phyloP scores from a whole-genome alignment of 345 rosid genomes.

The Gossypium ekmanianum region DNA sequence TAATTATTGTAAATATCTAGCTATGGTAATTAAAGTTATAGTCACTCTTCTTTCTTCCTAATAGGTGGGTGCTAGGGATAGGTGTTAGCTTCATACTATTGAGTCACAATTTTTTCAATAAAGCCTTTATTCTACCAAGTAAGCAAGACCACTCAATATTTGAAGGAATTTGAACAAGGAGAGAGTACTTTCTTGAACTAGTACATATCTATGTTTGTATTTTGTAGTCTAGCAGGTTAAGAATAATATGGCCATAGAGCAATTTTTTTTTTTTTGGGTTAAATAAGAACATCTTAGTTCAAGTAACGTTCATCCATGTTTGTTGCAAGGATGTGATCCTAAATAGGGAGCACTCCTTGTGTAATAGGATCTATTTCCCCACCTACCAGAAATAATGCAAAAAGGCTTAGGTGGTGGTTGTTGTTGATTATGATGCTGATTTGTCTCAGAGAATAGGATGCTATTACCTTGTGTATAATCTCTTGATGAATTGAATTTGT shows the following conservation, averaged over 20 bases:
- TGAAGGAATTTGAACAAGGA: neutral
- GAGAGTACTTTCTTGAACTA: neutral
- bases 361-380: neutral
- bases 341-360: neutral
- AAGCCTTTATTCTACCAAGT: neutral
- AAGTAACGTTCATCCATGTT: neutral
- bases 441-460: neutral
- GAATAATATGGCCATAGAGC: neutral
- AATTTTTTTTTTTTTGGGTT: neutral
- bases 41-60: neutral
- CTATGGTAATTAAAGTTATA: neutral
- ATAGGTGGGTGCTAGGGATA: neutral
- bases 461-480: neutral
- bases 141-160: neutral
- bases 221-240: neutral
- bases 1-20: neutral
- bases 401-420: neutral
- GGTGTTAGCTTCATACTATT: neutral
- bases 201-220: neutral
- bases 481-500: slow-evolving; percentile 8
- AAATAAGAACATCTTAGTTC: neutral
- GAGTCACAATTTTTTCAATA: neutral
- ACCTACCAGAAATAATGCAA: neutral
- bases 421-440: neutral
- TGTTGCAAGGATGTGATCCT: neutral